Evolutionary conservation across 176 grass and related monocot species (phyloP).

Genomic region (Tillandsia leiboldiana): DNA sequence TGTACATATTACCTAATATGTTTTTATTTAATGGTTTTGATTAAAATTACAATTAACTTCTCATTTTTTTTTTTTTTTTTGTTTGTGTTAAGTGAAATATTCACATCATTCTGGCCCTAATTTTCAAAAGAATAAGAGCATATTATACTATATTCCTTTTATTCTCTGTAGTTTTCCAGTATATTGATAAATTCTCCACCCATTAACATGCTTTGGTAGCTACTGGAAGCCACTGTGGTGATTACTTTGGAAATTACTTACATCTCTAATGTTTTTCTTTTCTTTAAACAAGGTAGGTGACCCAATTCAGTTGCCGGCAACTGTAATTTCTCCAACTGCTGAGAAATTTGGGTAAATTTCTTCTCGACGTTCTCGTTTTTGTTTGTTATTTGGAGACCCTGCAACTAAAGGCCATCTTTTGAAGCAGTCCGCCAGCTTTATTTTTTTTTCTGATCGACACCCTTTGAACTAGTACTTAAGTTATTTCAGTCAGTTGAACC

Average conservation of each 20-base stretch:
- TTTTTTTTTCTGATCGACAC: too few relatives aligned
- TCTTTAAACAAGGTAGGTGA: slow-evolving; percentile 43
- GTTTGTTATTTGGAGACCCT: slow-evolving; percentile 2
- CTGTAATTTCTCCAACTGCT: slow-evolving; percentile 78
- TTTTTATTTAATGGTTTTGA: too few relatives aligned
- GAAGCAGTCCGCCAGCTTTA: too few relatives aligned
- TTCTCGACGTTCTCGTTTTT: neutral
- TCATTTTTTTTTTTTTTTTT: too few relatives aligned
- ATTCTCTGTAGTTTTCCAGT: neutral
- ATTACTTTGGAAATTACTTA: neutral
- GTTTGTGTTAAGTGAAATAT: too few relatives aligned
- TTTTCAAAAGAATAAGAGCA: too few relatives aligned
- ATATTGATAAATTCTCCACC: neutral
- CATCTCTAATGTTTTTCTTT: neutral
- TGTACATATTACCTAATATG: too few relatives aligned
- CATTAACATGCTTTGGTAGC: neutral
- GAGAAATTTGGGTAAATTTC: slow-evolving; percentile 67
- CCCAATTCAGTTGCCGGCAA: slow-evolving; percentile 88
- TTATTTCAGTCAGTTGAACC: too few relatives aligned
- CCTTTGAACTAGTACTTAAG: too few relatives aligned
- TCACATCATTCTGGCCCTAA: too few relatives aligned
- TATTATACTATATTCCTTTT: neutral
- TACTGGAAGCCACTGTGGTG: neutral
- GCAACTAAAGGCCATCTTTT: too few relatives aligned
- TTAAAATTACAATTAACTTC: too few relatives aligned